These are phyloP conservation scores for Lasiosphaeria miniovina DNA, from an alignment of 495 filamentous ascomycete genomes.

Conservation along the genomic window DNA sequence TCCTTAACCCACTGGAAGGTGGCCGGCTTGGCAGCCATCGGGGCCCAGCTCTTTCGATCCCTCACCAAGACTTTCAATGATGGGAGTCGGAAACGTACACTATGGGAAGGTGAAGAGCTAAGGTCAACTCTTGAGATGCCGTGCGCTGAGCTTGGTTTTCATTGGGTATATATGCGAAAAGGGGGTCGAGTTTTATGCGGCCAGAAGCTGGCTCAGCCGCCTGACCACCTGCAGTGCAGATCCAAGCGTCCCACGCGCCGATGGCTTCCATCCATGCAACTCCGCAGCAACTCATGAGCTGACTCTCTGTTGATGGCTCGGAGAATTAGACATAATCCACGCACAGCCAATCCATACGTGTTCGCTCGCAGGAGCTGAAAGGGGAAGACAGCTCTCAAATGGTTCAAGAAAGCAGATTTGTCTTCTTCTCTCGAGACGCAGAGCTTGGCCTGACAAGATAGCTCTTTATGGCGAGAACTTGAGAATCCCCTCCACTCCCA, in stretches of 20 bases:
- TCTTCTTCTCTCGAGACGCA: too few species aligned
- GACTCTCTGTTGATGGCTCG: background rate
- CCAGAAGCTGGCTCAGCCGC: background rate
- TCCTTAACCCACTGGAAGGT: background rate
- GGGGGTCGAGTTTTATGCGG: background rate
- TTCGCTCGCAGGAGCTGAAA: background rate
- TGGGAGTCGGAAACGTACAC: too few species aligned
- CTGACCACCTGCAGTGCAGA: slow-evolving; percentile 1
- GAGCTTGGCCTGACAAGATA: too few species aligned
- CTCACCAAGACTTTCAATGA: too few species aligned
- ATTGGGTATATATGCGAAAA: background rate
- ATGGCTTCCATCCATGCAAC: background rate
- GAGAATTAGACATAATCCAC: background rate
- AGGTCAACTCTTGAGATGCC: background rate
- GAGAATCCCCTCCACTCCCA: too few species aligned
- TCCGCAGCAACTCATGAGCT: background rate
- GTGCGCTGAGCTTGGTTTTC: background rate
- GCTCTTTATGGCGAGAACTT: too few species aligned
- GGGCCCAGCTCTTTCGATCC: too few species aligned
- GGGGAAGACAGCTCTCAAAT: background rate
- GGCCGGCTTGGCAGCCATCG: too few species aligned
- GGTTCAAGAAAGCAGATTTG: background rate
- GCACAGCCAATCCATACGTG: background rate
- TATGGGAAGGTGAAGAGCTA: background rate
- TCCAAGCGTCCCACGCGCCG: background rate